Conservation (phyloP, 2,329 filamentous ascomycete genomes). For the Botrytis paeoniae region DNA sequence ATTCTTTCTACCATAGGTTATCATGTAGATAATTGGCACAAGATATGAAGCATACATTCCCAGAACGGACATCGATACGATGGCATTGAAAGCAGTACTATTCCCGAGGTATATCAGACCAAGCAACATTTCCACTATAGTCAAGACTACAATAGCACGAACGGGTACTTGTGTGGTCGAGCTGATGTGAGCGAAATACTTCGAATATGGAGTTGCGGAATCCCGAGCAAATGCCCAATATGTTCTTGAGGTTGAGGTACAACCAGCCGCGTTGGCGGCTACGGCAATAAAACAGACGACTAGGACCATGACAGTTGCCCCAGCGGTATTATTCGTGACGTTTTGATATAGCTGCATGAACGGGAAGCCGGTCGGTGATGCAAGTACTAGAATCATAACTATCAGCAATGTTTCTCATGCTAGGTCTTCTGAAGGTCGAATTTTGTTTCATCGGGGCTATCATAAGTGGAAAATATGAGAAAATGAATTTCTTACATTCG, state of each 20-base stretch:
- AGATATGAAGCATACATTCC: conserved; percentile 46
- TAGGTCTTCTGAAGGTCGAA: background rate
- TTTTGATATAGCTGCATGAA: conserved; percentile 47
- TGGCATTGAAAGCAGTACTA: conserved; percentile 47
- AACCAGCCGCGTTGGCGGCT: conserved; percentile 46
- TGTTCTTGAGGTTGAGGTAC: conserved; percentile 45
- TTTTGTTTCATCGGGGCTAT: background rate
- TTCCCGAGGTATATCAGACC: conserved; percentile 48
- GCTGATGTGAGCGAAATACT: conserved; percentile 40
- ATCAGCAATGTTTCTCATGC: background rate
- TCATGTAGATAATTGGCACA: conserved; percentile 41
- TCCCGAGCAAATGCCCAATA: conserved; percentile 48
- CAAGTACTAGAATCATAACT: conserved; percentile 36
- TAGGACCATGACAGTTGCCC: conserved; percentile 4
- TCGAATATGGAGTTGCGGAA: conserved; percentile 39
- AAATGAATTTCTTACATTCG: conserved; percentile 9
- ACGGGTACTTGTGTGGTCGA: conserved; percentile 39
- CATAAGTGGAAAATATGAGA: background rate
- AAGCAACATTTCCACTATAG: conserved; percentile 45
- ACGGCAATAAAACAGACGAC: conserved; percentile 43
- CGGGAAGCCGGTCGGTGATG: conserved; percentile 45
- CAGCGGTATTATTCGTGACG: conserved; percentile 35
- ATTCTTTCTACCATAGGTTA: conserved; percentile 39
- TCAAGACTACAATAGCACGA: conserved; percentile 42
- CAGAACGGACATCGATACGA: conserved; percentile 45